Percentiles rank a stretch among this genome's conserved stretches.
Conservation (phyloP, 2,329 filamentous ascomycete species). For the Exophiala oligosperma region DNA sequence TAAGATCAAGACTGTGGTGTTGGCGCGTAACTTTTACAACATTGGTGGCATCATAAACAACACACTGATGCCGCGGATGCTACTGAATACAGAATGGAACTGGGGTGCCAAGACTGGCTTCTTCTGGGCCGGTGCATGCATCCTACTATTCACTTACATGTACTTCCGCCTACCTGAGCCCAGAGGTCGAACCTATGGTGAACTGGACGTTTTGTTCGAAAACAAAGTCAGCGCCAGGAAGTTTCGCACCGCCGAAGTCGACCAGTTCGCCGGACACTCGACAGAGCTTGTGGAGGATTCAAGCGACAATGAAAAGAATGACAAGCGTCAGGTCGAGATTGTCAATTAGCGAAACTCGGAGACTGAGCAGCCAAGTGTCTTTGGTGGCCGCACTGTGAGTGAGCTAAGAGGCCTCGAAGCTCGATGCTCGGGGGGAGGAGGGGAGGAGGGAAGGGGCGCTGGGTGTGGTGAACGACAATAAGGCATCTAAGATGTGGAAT, state of each 20-base stretch:
- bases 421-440: too few relatives aligned
- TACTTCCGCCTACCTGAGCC: constrained; percentile 46
- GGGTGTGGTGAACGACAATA: too few relatives aligned
- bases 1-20: constrained; percentile 56
- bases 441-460: too few relatives aligned
- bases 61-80: constrained; percentile 30
- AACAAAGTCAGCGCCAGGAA: constrained; percentile 37
- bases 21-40: constrained; percentile 54
- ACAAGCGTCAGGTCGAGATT: too few relatives aligned
- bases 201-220: constrained; percentile 46
- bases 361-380: too few relatives aligned
- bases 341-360: too few relatives aligned
- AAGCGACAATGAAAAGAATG: too few relatives aligned
- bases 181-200: constrained; percentile 41
- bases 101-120: constrained; percentile 38
- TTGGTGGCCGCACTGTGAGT: too few relatives aligned
- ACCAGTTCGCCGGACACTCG: constrained; percentile 14
- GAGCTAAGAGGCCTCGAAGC: too few relatives aligned
- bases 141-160: constrained; percentile 38
- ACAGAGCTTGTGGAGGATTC: too few relatives aligned
- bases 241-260: constrained; percentile 35
- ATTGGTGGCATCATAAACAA: constrained; percentile 43
- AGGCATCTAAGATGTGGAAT: too few relatives aligned
- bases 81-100: constrained; percentile 35
- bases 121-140: constrained; percentile 41